Conservation (phyloP, 2,329 filamentous ascomycete species). For the Talaromyces sp. region DNA sequence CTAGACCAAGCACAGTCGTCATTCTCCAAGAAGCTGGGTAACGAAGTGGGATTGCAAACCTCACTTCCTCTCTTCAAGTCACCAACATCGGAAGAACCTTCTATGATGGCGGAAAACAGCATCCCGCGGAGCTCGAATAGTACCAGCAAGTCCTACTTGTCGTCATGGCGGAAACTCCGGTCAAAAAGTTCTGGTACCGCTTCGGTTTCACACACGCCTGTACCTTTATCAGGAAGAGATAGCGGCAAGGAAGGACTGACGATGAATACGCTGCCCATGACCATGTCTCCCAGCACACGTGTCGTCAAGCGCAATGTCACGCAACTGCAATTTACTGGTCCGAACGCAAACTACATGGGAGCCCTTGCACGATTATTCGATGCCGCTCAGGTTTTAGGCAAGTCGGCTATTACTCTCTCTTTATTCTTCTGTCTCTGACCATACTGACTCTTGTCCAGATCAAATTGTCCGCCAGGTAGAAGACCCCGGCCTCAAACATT, state of each 20-base stretch:
- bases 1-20: slow-evolving; percentile 77
- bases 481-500: slow-evolving; percentile 84
- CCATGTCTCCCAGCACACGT: slow-evolving; percentile 52
- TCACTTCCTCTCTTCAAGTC: slow-evolving; percentile 69
- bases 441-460: slow-evolving; percentile 49
- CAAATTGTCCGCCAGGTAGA: slow-evolving; percentile 95
- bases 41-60: slow-evolving; percentile 79
- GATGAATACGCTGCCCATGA: slow-evolving; percentile 76
- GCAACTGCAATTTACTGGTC: slow-evolving; percentile 68
- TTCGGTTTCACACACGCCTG: slow-evolving; percentile 14
- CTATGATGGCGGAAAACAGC: slow-evolving; percentile 29
- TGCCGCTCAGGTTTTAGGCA: slow-evolving; percentile 86
- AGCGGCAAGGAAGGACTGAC: slow-evolving; percentile 55
- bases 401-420: slow-evolving; percentile 19
- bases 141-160: slow-evolving; percentile 69
- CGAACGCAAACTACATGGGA: slow-evolving; percentile 85
- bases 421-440: not conserved
- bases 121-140: slow-evolving; percentile 51
- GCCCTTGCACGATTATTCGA: slow-evolving; percentile 87
- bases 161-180: slow-evolving; percentile 83
- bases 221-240: slow-evolving; percentile 29
- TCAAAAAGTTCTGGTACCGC: slow-evolving; percentile 68
- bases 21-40: slow-evolving; percentile 80
- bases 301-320: slow-evolving; percentile 66
- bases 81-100: slow-evolving; percentile 43